Conservation (phyloP, 345 rosid species). For the Anastatica hierochuntica region DNA sequence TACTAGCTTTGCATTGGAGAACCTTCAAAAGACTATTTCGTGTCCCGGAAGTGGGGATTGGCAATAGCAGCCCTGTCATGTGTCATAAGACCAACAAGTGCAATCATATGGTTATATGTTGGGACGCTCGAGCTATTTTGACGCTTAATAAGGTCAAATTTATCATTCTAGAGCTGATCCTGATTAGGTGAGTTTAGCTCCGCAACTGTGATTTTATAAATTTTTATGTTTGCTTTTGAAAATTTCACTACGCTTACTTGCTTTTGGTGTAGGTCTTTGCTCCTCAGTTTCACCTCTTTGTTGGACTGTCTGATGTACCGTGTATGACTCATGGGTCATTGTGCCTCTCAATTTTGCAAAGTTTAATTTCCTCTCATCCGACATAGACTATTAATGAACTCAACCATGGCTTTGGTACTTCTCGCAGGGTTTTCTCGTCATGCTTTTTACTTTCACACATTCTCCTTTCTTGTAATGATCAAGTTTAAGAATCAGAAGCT, state of each 20-base stretch:
- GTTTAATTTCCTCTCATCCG: constrained; percentile 93
- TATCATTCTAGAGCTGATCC: constrained; percentile 51
- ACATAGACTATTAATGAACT: constrained; percentile 92
- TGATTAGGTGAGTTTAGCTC: constrained; percentile 59
- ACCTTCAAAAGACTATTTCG: constrained; percentile 32
- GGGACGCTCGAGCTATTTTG: constrained; percentile 63
- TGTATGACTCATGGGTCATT: constrained; percentile 80
- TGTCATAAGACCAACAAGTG: constrained; percentile 87
- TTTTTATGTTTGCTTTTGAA: not conserved
- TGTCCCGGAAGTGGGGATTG: constrained; percentile 61
- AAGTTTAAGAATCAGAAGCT: constrained; percentile 56
- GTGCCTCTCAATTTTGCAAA: constrained; percentile 80
- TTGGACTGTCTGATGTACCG: constrained; percentile 70
- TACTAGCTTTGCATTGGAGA: constrained; percentile 77
- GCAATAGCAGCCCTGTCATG: constrained; percentile 71
- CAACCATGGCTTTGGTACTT: constrained; percentile 99
- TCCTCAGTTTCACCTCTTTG: constrained; percentile 50
- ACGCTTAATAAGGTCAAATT: constrained; percentile 45
- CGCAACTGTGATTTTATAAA: too few species aligned
- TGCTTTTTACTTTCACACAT: constrained; percentile 77
- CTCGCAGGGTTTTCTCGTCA: constrained; percentile 79
- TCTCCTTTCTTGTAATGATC: constrained; percentile 47
- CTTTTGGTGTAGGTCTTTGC: constrained; percentile 45
- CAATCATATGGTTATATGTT: constrained; percentile 75
- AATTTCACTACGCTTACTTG: not conserved